Percentiles rank a stretch among this genome's conserved stretches.
Evolutionary conservation across 2,329 filamentous ascomycete species (phyloP).

Genomic region (Cladosporium halotolerans): DNA sequence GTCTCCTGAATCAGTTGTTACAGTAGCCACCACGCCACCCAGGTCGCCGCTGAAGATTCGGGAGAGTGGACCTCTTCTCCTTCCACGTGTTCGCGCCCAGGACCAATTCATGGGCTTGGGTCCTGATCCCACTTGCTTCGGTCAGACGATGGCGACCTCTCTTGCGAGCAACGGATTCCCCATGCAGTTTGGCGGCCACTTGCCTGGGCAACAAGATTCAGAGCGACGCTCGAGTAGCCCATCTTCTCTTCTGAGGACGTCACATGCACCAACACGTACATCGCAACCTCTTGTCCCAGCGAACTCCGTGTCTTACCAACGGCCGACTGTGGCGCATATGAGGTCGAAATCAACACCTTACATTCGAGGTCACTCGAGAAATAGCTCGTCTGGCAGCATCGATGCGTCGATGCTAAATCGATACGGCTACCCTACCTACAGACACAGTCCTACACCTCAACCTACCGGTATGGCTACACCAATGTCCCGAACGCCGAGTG

Average conservation of each 20-base stretch:
- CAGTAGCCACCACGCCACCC: constrained; percentile 26
- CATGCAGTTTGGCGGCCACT: constrained; percentile 23
- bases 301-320: constrained; percentile 13
- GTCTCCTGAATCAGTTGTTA: constrained; percentile 27
- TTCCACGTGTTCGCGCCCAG: constrained; percentile 23
- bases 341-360: constrained; percentile 24
- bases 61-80: constrained; percentile 24
- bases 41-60: constrained; percentile 25
- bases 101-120: constrained; percentile 23
- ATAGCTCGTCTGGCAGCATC: constrained; percentile 28
- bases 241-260: constrained; percentile 2
- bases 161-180: constrained; percentile 23
- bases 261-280: constrained; percentile 14
- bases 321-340: constrained; percentile 22
- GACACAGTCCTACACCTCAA: constrained; percentile 33
- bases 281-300: constrained; percentile 19
- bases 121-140: constrained; percentile 12
- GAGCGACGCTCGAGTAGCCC: constrained; percentile 24
- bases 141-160: constrained; percentile 25
- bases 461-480: constrained; percentile 21
- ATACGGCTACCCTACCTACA: constrained; percentile 78
- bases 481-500: constrained; percentile 29
- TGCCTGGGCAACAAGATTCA: constrained; percentile 12
- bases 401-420: constrained; percentile 37
- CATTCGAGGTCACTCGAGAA: constrained; percentile 26